phyloP scores from a whole-genome alignment of 768 basidiomycete species.

The Agaricus subrufescens region DNA sequence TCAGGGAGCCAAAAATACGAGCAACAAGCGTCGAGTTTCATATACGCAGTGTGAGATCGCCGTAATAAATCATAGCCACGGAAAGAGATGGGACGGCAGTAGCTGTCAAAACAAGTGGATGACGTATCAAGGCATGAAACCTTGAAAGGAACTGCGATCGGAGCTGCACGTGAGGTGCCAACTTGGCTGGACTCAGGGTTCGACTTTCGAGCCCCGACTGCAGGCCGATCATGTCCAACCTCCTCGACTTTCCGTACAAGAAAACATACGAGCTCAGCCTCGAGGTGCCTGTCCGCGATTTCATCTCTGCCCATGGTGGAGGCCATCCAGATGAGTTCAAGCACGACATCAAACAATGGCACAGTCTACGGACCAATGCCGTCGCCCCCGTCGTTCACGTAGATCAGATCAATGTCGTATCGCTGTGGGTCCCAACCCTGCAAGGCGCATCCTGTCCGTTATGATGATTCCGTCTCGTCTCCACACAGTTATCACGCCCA shows the following conservation, averaged over 20 bases:
- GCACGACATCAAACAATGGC: conserved; percentile 72
- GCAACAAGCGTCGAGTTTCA: no score
- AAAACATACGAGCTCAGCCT: conserved; percentile 55
- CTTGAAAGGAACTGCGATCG: no score
- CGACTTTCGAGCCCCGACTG: background rate
- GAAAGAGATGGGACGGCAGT: no score
- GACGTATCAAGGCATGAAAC: no score
- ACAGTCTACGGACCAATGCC: conserved; percentile 54
- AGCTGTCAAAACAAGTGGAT: no score
- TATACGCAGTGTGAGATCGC: no score
- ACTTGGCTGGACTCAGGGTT: no score
- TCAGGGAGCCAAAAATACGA: no score
- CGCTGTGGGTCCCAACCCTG: conserved; percentile 48
- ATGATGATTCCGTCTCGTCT: conserved; percentile 1
- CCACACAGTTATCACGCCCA: conserved; percentile 83
- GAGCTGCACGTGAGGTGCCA: no score
- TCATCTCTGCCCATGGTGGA: conserved; percentile 63
- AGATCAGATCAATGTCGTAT: conserved; percentile 43
- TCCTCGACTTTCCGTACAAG: conserved; percentile 73
- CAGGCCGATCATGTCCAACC: conserved; percentile 60
- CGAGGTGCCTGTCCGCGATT: conserved; percentile 50
- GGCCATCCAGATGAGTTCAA: conserved; percentile 84
- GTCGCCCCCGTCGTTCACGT: conserved; percentile 49
- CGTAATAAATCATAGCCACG: no score
- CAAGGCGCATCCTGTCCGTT: background rate